Percentiles rank a stretch among this genome's conserved stretches.
Conservation (phyloP, 345 rosid genomes). For the Durio zibethinus region DNA sequence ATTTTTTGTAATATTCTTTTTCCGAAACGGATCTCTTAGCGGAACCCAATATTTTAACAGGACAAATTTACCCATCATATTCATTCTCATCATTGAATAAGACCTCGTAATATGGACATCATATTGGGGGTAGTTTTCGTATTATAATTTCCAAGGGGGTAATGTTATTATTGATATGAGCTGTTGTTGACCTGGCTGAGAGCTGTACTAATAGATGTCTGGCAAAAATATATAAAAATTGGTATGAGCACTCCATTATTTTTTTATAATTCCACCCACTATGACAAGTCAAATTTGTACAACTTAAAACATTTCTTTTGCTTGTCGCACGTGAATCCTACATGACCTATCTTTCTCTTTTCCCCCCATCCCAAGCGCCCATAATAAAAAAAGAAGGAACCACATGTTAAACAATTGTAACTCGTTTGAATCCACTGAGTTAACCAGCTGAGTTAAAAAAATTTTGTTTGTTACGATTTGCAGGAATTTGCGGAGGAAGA, state of each 20-base stretch:
- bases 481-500: slow-evolving; percentile 75
- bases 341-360: not conserved
- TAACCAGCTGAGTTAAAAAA: not conserved
- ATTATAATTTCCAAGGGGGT: not conserved
- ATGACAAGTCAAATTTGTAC: slow-evolving; percentile 24
- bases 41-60: too few species aligned
- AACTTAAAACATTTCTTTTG: not conserved
- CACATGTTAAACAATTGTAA: not conserved
- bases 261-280: not conserved
- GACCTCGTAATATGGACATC: not conserved
- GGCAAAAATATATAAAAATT: not conserved
- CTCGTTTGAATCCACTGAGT: slow-evolving; percentile 20
- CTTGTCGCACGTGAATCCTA: slow-evolving; percentile 2
- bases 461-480: not conserved
- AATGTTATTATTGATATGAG: slow-evolving; percentile 40
- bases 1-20: slow-evolving; percentile 9
- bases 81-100: not conserved
- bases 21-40: not conserved
- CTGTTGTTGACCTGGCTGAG: slow-evolving; percentile 47
- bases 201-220: slow-evolving; percentile 38
- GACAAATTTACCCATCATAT: slow-evolving; percentile 37
- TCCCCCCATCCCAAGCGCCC: not conserved
- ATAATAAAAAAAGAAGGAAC: not conserved
- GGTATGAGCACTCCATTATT: not conserved
- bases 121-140: slow-evolving; percentile 31